Conservation (phyloP, 345 rosid species). For the Euphorbia peplus region DNA sequence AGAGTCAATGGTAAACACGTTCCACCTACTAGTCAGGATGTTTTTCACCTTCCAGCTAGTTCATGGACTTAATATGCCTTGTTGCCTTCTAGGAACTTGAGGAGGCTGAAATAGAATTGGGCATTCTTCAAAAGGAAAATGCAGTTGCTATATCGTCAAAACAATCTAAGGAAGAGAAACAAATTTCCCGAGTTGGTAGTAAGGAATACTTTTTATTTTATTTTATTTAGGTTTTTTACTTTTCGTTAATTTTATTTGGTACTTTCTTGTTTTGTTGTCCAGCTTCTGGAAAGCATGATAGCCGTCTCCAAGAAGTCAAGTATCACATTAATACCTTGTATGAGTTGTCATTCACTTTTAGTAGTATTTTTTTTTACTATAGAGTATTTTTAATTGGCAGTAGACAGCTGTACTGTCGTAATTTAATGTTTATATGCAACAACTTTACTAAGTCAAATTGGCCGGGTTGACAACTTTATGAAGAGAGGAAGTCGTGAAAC, state of each 20-base stretch:
- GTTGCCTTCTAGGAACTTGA: conserved; percentile 51
- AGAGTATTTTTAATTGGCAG: not conserved
- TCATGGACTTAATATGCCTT: conserved; percentile 12
- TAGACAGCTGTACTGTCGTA: not conserved
- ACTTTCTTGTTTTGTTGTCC: conserved; percentile 21
- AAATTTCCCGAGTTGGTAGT: conserved; percentile 35
- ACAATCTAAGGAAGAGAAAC: conserved; percentile 32
- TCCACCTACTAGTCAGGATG: not conserved
- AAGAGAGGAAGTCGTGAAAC: not conserved
- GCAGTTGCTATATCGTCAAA: conserved; percentile 29
- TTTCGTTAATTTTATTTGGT: not conserved
- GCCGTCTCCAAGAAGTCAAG: conserved; percentile 68
- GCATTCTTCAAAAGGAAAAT: conserved; percentile 49
- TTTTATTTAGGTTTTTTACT: no score
- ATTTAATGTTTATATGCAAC: no score
- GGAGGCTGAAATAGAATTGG: conserved; percentile 74
- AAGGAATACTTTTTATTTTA: not conserved
- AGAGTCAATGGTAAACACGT: conserved; percentile 50
- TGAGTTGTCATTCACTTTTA: conserved; percentile 17
- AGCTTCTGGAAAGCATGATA: conserved; percentile 45
- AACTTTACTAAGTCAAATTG: no score
- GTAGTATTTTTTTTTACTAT: conserved; percentile 3
- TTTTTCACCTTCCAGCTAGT: conserved; percentile 11
- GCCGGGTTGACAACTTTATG: no score
- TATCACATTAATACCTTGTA: conserved; percentile 58